phyloP scores from a whole-genome alignment of 441 rosid species.

The Manihot esculenta region DNA sequence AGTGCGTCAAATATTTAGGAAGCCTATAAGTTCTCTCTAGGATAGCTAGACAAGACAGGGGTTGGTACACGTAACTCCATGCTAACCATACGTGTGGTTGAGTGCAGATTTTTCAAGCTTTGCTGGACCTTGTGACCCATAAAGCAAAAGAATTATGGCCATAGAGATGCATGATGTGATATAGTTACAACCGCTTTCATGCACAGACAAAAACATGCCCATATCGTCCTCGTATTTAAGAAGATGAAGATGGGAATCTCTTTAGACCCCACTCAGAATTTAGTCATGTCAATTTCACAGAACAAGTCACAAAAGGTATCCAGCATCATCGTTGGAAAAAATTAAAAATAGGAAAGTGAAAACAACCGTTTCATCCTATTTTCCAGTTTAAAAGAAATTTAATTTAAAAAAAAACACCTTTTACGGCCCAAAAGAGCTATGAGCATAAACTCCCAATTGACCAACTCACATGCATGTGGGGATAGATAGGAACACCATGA shows the following conservation, averaged over 20 bases:
- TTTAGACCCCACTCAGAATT: neutral
- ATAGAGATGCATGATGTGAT: neutral
- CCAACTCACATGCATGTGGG: neutral
- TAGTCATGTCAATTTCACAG: conserved; percentile 3
- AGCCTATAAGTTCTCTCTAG: neutral
- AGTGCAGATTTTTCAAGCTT: no score
- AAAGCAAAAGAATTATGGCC: conserved; percentile 6
- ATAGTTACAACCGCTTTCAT: conserved; percentile 6
- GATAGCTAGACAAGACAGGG: neutral
- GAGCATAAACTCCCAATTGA: neutral
- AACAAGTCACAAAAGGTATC: neutral
- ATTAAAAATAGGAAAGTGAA: neutral
- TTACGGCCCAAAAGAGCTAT: neutral
- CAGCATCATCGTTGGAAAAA: neutral
- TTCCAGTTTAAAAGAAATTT: neutral
- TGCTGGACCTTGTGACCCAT: conserved; percentile 7
- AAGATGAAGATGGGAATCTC: conserved; percentile 6
- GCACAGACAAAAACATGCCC: conserved; percentile 4
- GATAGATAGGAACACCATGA: neutral
- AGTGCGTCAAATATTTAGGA: conserved; percentile 8
- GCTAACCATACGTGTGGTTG: neutral
- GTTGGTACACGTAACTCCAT: neutral
- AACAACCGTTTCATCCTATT: neutral
- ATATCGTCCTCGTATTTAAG: no score
- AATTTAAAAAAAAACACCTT: neutral